Base-by-base conservation (phyloP, 306 rosid species). In the Biancaea sappan region DNA sequence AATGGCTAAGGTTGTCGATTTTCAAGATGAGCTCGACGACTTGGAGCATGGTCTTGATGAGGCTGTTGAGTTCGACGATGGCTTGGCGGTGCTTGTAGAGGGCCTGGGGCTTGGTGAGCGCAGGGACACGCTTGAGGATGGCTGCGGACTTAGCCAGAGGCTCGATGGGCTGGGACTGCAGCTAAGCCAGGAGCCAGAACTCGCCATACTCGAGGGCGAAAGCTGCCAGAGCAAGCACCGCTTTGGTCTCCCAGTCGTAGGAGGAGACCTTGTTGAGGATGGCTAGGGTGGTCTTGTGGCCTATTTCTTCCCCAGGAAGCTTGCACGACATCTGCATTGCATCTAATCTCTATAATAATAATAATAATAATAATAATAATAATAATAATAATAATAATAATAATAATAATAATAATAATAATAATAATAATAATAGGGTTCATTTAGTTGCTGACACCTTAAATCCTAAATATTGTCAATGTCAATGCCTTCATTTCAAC, bases 191-290 rank as follows among this genome's bases (percentile, higher is more conserved):
- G 0, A 86, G 66, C 92, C 94, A 90, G 59, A 88, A 88, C 14
- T 92, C 88, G 0, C 94, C 92, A 40, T 78, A 90, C 25, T 92
- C 93, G 9, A 85, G 4, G 1, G 94, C 82, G 63, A 92, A 92
- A 19, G 96, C 96, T 0, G 92, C 89, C 0, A 92, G 79, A 5
- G 94, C 81, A n/a, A 92, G 72, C 68, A 87, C 91, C 0, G 85
- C 87, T 72, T 90, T 90, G 19, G 88, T 91, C n/a, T 82, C 86
- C 98, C 94, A 92, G 0, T 72, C 13, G 58, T 83, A 88, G 35
- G 10, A 54, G 15, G 86, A 64, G 0, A 92, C 77, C 85, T 78
- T 85, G 76, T 77, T 77, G 1, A 89, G 87, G 10, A 92, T 88
- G 8, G 86, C 18, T 6, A 83, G 24, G 21, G 93, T 82, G 1